Conservation (phyloP, 129 eudicot genomes). For the Heracleum sosnowskyi region DNA sequence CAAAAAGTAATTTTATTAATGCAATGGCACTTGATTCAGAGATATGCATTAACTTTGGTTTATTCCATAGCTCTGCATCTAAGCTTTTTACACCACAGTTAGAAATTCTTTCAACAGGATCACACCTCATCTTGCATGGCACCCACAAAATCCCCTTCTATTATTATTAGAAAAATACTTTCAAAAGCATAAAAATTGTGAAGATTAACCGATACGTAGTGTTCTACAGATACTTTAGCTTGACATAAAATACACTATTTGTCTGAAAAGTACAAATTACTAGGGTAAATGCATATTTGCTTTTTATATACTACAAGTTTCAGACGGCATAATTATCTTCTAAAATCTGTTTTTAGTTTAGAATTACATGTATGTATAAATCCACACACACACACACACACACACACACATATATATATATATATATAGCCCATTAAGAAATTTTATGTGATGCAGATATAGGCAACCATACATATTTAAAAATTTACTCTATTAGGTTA, state of each 20-base stretch:
- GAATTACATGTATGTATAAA: background rate
- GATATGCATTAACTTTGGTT: background rate
- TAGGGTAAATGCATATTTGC: background rate
- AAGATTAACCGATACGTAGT: background rate
- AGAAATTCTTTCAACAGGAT: background rate
- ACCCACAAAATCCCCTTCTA: background rate
- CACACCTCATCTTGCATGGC: background rate
- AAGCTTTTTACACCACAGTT: background rate
- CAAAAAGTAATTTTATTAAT: constrained; percentile 20
- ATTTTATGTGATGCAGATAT: background rate
- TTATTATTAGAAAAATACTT: background rate
- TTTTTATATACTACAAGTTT: background rate
- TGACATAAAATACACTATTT: background rate
- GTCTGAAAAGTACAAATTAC: background rate
- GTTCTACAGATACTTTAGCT: background rate
- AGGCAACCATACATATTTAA: background rate
- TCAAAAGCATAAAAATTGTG: background rate
- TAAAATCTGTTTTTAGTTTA: background rate
- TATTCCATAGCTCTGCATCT: background rate
- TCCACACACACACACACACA: no score
- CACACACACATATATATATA: no score
- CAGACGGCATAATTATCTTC: background rate
- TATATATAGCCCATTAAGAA: background rate
- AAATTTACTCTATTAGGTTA: background rate
- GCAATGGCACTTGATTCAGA: background rate